Evolutionary conservation across 2,329 filamentous ascomycete species (phyloP).

Genomic region (Dothidotthia symphoricarpi): DNA sequence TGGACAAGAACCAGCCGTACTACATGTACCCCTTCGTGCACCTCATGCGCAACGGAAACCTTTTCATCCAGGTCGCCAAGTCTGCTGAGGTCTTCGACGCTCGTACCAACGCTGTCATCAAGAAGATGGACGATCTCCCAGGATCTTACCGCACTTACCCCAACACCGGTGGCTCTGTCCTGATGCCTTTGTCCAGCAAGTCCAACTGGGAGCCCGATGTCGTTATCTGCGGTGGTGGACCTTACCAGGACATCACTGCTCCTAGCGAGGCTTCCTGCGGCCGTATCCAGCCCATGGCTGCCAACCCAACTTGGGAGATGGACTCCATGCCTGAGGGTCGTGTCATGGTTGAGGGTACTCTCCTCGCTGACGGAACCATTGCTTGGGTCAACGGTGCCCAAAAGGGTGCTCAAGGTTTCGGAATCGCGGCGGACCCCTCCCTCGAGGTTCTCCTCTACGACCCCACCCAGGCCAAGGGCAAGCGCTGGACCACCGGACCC

Average conservation of each 20-base stretch:
- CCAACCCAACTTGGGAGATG: constrained; percentile 55
- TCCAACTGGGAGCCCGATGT: constrained; percentile 56
- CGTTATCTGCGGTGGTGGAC: constrained; percentile 59
- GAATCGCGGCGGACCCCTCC: constrained; percentile 54
- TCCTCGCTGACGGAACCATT: constrained; percentile 61
- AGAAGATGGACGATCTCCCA: constrained; percentile 52
- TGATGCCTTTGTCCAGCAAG: constrained; percentile 54
- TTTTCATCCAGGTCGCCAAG: constrained; percentile 59
- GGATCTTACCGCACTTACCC: constrained; percentile 60
- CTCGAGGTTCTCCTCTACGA: constrained; percentile 60
- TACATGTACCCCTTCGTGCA: constrained; percentile 66
- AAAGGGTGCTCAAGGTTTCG: constrained; percentile 60
- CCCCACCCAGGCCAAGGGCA: constrained; percentile 50
- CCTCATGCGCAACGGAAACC: constrained; percentile 55
- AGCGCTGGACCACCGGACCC: constrained; percentile 51
- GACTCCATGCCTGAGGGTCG: constrained; percentile 59
- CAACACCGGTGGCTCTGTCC: constrained; percentile 59
- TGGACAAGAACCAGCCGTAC: constrained; percentile 60
- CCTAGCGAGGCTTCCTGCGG: constrained; percentile 61
- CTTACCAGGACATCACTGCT: constrained; percentile 59
- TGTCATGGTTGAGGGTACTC: constrained; percentile 60
- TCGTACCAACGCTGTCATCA: constrained; percentile 45
- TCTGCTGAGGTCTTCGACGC: constrained; percentile 58
- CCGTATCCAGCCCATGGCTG: constrained; percentile 53
- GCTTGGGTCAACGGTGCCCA: constrained; percentile 63